Evolutionary conservation across 2,329 filamentous ascomycete genomes (phyloP), one percentile per base, ranked within the genome.

Genomic region (Chalara sp.): DNA sequence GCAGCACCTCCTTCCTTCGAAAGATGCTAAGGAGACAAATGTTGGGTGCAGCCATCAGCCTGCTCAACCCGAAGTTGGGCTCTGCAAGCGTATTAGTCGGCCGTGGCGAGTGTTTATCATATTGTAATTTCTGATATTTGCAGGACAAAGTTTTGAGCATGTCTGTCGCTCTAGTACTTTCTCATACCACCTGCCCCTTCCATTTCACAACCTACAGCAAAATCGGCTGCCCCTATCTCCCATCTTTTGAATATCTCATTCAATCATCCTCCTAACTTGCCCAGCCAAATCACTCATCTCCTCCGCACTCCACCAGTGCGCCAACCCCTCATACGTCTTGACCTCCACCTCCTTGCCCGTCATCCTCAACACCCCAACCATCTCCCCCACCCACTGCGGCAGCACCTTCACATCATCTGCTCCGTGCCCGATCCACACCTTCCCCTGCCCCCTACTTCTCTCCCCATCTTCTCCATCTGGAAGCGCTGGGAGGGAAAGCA

Each of bases 341-440:
- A 49, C 41, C 7, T 53, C 10, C 1, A 54, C 32, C 12, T 54
- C 48, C 10, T 49, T 28, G n/a, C 37, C 47, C 28, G 52, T 32
- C 33, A 33, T 29, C 42, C 11, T 12, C 28, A 52, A 32, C 29
- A 53, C 39, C 40, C 47, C 49, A 21, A 11, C 29, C 56, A 59
- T 52, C 32, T 59, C 33, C 3, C 40, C 32, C n/a, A 54, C 58
- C 61, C 59, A 63, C 33, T 56, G 47, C 28, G 50, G 37, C 29
- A 33, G 53, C 6, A 63, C 55, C 44, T 63, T 63, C 10, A 31
- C 12, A 53, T 63, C 61, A 13, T 32, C 13, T 12, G 47, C 44
- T 8, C 61, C 61, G 48, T 63, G 60, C 1, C 47, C 54, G 21
- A 21, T 21, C 21, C 21, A 21, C 21, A 21, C 35, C 35, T 37